Percentiles rank a stretch among this genome's conserved stretches.
Conservation (phyloP, 495 filamentous ascomycete species). For the Penicillium chermesinum region DNA sequence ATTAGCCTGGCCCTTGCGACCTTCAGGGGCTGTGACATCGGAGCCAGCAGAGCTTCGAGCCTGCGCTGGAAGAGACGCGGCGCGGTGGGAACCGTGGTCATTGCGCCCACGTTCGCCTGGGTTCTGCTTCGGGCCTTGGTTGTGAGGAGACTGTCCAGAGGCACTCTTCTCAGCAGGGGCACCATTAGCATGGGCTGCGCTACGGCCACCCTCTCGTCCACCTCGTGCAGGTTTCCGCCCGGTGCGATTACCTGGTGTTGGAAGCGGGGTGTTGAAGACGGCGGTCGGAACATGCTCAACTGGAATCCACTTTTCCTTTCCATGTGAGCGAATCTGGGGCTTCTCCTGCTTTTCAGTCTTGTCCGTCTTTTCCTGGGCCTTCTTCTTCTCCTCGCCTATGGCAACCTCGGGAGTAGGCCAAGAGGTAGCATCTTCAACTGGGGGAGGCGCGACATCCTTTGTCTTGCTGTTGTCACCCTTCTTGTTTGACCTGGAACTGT, state of each 20-base stretch:
- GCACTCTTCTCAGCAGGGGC: constrained; percentile 40
- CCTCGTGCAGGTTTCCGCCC: constrained; percentile 53
- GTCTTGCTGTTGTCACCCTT: constrained; percentile 37
- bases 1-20: constrained; percentile 29
- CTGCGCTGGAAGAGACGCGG: constrained; percentile 40
- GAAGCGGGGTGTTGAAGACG: constrained; percentile 76
- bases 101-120: constrained; percentile 36
- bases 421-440: constrained; percentile 64
- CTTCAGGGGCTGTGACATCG: constrained; percentile 29
- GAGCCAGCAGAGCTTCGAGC: constrained; percentile 35
- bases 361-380: constrained; percentile 57
- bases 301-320: constrained; percentile 68
- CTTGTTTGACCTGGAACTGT: constrained; percentile 36
- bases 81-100: constrained; percentile 33
- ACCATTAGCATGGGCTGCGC: constrained; percentile 42
- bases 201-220: constrained; percentile 52
- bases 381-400: constrained; percentile 67
- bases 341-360: constrained; percentile 66
- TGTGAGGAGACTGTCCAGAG: constrained; percentile 26
- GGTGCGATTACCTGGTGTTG: constrained; percentile 52
- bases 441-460: constrained; percentile 47
- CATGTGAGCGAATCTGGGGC: constrained; percentile 46
- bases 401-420: constrained; percentile 91
- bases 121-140: constrained; percentile 29
- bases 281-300: constrained; percentile 72